These are phyloP conservation scores for Ailanthus altissimus DNA, from an alignment of 345 rosid genomes.

Conservation along the genomic window DNA sequence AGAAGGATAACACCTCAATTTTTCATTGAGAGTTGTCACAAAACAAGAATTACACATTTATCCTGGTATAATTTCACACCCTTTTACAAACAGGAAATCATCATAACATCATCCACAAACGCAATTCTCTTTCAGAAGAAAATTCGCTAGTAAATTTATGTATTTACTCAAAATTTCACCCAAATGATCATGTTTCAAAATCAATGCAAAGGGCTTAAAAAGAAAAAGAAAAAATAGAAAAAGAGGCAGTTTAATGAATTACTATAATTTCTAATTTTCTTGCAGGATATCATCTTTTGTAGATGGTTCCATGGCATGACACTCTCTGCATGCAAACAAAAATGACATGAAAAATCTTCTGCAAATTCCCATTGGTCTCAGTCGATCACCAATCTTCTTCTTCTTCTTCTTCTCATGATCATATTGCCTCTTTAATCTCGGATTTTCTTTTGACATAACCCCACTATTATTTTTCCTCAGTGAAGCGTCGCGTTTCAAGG, in stretches of 20 bases:
- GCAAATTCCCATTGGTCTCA: constrained; percentile 37
- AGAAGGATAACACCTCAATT: not conserved
- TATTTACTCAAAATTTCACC: constrained; percentile 5
- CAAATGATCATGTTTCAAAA: not conserved
- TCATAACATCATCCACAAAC: constrained; percentile 15
- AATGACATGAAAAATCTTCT: constrained; percentile 52
- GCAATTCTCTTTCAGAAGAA: not conserved
- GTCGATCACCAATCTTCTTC: constrained; percentile 12
- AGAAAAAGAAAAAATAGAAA: not conserved
- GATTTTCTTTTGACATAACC: constrained; percentile 32
- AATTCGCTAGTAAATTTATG: not conserved
- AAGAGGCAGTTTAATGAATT: not conserved
- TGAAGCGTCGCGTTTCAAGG: constrained; percentile 54
- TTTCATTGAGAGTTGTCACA: not conserved
- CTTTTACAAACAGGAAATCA: constrained; percentile 7
- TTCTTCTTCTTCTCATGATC: constrained; percentile 17
- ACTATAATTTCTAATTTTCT: not conserved
- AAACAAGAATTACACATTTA: not conserved
- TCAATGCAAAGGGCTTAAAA: not conserved
- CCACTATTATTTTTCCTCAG: constrained; percentile 26
- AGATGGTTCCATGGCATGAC: constrained; percentile 86
- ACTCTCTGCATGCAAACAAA: constrained; percentile 62
- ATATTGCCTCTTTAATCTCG: constrained; percentile 19
- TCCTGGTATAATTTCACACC: not conserved
- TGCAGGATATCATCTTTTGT: constrained; percentile 28